Evolutionary conservation across 2,329 filamentous ascomycete species (phyloP).

Genomic region (Colletotrichum simmondsii): DNA sequence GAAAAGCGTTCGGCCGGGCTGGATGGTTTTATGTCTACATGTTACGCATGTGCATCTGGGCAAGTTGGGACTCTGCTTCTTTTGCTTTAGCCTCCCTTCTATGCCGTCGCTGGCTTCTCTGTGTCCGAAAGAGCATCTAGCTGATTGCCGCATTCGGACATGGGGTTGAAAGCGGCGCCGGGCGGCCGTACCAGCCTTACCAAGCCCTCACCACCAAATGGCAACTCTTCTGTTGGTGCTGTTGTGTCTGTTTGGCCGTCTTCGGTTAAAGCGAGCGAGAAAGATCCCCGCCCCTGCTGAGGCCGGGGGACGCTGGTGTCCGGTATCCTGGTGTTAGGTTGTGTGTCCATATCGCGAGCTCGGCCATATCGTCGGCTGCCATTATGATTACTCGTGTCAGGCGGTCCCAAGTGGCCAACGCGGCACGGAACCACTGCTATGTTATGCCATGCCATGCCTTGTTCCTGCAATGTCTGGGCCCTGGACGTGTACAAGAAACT

Average conservation of each 20-base stretch:
- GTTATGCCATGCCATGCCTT: not conserved
- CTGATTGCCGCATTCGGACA: constrained; percentile 36
- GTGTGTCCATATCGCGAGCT: not conserved
- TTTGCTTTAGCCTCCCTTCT: constrained; percentile 23
- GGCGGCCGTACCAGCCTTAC: constrained; percentile 32
- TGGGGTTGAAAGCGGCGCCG: constrained; percentile 1
- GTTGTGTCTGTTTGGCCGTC: constrained; percentile 24
- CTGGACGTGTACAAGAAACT: not conserved
- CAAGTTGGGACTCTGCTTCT: constrained; percentile 19
- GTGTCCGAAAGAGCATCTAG: constrained; percentile 36
- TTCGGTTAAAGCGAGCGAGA: constrained; percentile 32
- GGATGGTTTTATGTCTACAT: constrained; percentile 34
- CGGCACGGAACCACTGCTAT: not conserved
- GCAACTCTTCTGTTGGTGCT: not conserved
- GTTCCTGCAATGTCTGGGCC: not conserved
- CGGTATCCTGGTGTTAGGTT: not conserved
- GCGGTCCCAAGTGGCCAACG: not conserved
- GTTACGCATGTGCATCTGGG: constrained; percentile 29
- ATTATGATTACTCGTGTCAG: not conserved
- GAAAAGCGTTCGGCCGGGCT: constrained; percentile 30
- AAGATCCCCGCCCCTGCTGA: not conserved
- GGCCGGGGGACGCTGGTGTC: not conserved
- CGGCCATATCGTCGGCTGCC: not conserved
- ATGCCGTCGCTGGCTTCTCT: constrained; percentile 34
- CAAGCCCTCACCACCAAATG: not conserved